Percentiles rank a stretch among this genome's conserved stretches.
phyloP scores from a whole-genome alignment of 164 flowering plant genomes.

The Vitis rupestris region DNA sequence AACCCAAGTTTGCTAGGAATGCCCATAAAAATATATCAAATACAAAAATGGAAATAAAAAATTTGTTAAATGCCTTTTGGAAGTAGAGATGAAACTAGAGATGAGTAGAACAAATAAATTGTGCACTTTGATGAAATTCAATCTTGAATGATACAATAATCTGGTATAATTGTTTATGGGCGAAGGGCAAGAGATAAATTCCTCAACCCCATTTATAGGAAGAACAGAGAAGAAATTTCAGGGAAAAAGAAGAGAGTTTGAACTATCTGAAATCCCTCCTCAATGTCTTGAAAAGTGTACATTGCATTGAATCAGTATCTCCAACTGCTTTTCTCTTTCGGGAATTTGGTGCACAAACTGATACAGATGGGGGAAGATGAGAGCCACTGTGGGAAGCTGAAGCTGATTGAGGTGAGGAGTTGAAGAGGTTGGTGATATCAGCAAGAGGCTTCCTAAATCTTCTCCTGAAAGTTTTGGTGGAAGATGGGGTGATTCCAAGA shows the following conservation, averaged over 20 bases:
- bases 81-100: too few species aligned
- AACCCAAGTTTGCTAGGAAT: too few species aligned
- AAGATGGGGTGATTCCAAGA: conserved; percentile 1
- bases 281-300: conserved; percentile 3
- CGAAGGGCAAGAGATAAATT: not conserved
- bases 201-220: not conserved
- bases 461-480: conserved; percentile 6
- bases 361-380: not conserved
- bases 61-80: too few species aligned
- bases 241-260: not conserved
- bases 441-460: conserved; percentile 22
- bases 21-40: too few species aligned
- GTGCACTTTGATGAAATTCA: too few species aligned
- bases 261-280: conserved; percentile 26
- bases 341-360: not conserved
- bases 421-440: conserved; percentile 20
- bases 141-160: not conserved
- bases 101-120: too few species aligned
- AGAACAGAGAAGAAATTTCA: too few species aligned
- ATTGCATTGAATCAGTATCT: not conserved
- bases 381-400: not conserved
- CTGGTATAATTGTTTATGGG: not conserved
- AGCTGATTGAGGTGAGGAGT: not conserved
- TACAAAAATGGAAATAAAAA: too few species aligned
- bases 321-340: conserved; percentile 15